These are phyloP conservation scores for Closterium sp. DNA, from an alignment of 139 green algal species.

Conservation along the genomic window DNA sequence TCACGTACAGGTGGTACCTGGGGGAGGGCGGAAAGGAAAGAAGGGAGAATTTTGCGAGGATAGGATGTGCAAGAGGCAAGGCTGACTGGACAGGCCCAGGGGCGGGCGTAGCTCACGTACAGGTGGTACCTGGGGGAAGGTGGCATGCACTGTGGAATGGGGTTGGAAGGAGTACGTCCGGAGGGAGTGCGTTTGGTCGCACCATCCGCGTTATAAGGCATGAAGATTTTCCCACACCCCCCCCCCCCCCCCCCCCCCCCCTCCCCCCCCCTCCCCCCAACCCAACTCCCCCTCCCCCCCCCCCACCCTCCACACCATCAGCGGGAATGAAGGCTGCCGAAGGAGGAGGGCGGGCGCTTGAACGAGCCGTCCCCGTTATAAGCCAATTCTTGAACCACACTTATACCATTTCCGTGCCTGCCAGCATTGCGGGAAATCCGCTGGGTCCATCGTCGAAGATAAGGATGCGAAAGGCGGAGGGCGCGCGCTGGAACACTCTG, in stretches of 20 bases:
- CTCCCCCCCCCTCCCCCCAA: background rate
- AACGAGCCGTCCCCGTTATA: too few species aligned
- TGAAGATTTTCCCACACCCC: too few species aligned
- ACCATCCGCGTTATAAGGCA: too few species aligned
- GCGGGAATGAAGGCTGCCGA: too few species aligned
- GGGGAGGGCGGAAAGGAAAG: background rate
- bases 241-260: background rate
- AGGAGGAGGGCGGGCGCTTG: too few species aligned
- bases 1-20: too few species aligned
- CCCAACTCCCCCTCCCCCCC: conserved; percentile 11
- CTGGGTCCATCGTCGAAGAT: conserved; percentile 36
- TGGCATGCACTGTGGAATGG: background rate
- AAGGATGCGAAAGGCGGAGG: conserved; percentile 17
- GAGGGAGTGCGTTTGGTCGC: background rate
- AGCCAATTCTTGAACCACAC: too few species aligned
- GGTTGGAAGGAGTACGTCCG: background rate
- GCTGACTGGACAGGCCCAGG: conserved; percentile 73
- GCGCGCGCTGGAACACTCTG: conserved; percentile 27
- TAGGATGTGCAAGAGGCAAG: background rate
- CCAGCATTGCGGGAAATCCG: conserved; percentile 23
- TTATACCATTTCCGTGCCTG: too few species aligned
- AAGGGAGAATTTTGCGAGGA: background rate
- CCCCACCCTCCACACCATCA: conserved; percentile 55
- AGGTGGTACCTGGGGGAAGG: conserved; percentile 80
- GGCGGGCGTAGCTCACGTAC: conserved; percentile 89